These are phyloP conservation scores for Scheffersomyces quercinus DNA, from an alignment of 1,139 yeast genomes.

Conservation along the genomic window DNA sequence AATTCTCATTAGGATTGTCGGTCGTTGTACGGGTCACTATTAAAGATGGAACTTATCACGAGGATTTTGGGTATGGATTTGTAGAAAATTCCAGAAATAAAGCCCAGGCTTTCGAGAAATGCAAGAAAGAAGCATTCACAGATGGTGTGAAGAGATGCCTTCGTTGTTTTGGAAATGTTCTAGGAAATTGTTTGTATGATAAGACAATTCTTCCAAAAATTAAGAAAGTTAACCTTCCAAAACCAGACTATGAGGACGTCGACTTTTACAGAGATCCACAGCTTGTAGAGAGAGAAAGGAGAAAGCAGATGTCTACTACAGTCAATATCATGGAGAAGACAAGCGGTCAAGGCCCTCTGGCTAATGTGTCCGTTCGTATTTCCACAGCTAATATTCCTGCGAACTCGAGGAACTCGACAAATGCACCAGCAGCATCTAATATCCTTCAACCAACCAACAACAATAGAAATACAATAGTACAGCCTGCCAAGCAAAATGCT, in stretches of 20 bases:
- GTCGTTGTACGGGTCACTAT: constrained; percentile 71
- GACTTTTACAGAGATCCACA: constrained; percentile 43
- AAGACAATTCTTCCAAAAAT: constrained; percentile 62
- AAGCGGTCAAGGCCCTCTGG: background rate
- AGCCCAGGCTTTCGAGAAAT: constrained; percentile 76
- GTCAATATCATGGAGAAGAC: constrained; percentile 12
- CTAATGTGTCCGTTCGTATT: background rate
- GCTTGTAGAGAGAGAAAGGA: constrained; percentile 31
- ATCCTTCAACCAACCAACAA: constrained; percentile 2
- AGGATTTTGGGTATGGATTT: constrained; percentile 81
- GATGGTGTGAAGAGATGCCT: constrained; percentile 78
- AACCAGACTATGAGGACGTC: constrained; percentile 52
- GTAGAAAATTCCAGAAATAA: constrained; percentile 71
- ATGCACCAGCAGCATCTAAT: background rate
- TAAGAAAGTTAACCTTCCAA: constrained; percentile 51
- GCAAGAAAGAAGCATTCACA: constrained; percentile 79
- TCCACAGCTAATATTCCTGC: background rate
- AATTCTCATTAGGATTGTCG: constrained; percentile 64
- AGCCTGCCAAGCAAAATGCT: constrained; percentile 3
- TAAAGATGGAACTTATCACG: constrained; percentile 74
- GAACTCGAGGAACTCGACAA: background rate
- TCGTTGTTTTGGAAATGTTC: constrained; percentile 76
- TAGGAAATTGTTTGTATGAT: constrained; percentile 80
- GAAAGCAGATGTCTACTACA: constrained; percentile 10
- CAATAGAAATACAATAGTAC: constrained; percentile 6